These are phyloP conservation scores for Sphaerulina musiva DNA, from an alignment of 2,329 filamentous ascomycete genomes.

Conservation along the genomic window DNA sequence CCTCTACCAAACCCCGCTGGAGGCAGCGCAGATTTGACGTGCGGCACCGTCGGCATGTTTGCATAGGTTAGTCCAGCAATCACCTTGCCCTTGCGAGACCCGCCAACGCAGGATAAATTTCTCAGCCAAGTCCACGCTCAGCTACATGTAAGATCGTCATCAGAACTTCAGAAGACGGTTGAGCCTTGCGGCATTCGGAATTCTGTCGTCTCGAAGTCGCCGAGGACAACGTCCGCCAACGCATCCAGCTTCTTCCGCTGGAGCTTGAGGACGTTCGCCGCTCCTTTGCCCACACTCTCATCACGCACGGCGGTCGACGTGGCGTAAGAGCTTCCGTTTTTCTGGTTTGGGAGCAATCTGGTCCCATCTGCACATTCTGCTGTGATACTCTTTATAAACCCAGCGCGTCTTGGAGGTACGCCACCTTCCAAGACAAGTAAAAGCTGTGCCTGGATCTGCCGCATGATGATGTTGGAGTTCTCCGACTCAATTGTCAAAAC, in stretches of 20 bases:
- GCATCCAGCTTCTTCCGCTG: slow-evolving; percentile 46
- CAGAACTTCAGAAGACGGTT: slow-evolving; percentile 27
- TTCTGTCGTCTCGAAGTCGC: slow-evolving; percentile 41
- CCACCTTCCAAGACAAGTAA: slow-evolving; percentile 45
- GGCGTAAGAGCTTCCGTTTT: slow-evolving; percentile 4
- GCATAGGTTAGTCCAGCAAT: neutral
- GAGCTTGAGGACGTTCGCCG: slow-evolving; percentile 40
- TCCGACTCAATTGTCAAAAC: slow-evolving; percentile 45
- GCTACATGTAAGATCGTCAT: neutral
- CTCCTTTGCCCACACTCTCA: slow-evolving; percentile 22
- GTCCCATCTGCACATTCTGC: slow-evolving; percentile 38
- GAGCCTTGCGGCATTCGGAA: slow-evolving; percentile 43
- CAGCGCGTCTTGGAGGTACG: slow-evolving; percentile 38
- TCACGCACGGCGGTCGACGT: slow-evolving; percentile 8
- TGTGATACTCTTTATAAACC: slow-evolving; percentile 39
- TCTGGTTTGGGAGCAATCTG: slow-evolving; percentile 23
- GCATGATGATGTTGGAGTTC: slow-evolving; percentile 42
- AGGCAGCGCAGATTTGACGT: neutral
- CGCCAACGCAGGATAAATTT: neutral
- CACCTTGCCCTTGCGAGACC: neutral
- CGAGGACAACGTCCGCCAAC: slow-evolving; percentile 39
- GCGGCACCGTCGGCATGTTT: neutral
- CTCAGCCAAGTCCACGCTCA: neutral
- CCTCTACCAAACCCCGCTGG: neutral
- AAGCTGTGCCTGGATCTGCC: slow-evolving; percentile 42